Percentiles rank a stretch among this genome's conserved stretches.
phyloP scores from a whole-genome alignment of 2,329 filamentous ascomycete species.

The Pyrenophora seminiperda region DNA sequence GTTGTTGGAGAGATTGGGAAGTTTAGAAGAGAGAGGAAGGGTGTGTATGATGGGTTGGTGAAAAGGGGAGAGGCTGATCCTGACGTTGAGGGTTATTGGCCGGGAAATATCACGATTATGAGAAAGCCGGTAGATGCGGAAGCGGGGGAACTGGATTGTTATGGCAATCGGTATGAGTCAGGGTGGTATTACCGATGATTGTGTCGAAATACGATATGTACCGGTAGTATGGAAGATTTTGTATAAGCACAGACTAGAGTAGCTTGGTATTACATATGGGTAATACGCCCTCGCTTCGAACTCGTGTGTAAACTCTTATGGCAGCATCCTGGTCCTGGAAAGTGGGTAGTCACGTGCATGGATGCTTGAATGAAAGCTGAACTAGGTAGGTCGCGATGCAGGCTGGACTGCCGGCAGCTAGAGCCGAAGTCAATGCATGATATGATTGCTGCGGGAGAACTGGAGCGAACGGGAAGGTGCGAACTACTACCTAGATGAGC shows the following conservation, averaged over 20 bases:
- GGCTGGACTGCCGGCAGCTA: no score
- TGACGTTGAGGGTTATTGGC: slow-evolving; percentile 63
- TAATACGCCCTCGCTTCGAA: no score
- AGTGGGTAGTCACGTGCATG: no score
- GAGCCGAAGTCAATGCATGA: neutral
- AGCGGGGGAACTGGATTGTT: slow-evolving; percentile 54
- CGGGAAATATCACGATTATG: slow-evolving; percentile 63
- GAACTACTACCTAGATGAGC: slow-evolving; percentile 3
- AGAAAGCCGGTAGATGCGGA: slow-evolving; percentile 49
- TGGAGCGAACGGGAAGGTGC: slow-evolving; percentile 6
- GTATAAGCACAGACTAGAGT: no score
- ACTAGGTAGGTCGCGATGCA: no score
- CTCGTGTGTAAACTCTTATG: no score
- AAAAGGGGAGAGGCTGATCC: slow-evolving; percentile 38
- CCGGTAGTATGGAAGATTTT: no score
- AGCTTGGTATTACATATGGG: no score
- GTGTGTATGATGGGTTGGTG: slow-evolving; percentile 52
- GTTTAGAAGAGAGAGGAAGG: slow-evolving; percentile 60
- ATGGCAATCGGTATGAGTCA: slow-evolving; percentile 60
- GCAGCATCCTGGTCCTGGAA: no score
- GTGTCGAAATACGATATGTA: neutral
- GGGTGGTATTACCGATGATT: slow-evolving; percentile 58
- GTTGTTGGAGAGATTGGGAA: slow-evolving; percentile 59
- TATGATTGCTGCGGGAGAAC: neutral
- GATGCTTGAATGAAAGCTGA: no score